A percentile compares a stretch with the other conserved stretches of the same genome.
These are phyloP conservation scores for Austroboletus rostrupii DNA, from an alignment of 1,284 basidiomycete genomes.

Conservation along the genomic window DNA sequence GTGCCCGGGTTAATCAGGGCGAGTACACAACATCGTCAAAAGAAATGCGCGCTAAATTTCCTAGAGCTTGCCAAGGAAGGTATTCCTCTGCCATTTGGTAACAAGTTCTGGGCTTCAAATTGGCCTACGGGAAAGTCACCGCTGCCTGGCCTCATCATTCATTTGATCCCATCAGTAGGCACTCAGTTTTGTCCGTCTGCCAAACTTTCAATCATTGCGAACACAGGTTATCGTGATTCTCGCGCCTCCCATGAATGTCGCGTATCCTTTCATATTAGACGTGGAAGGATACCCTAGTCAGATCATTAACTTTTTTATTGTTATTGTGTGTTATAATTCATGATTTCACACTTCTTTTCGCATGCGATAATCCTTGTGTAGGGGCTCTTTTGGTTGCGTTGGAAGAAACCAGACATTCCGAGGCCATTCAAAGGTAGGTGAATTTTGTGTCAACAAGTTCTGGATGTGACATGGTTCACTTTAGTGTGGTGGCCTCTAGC, in stretches of 20 bases:
- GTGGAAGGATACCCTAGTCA: slow-evolving; percentile 55
- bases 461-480: neutral
- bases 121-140: slow-evolving; percentile 38
- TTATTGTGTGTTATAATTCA: slow-evolving; percentile 34
- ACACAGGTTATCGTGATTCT: slow-evolving; percentile 47
- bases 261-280: slow-evolving; percentile 54
- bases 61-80: slow-evolving; percentile 42
- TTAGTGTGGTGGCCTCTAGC: slow-evolving; percentile 57
- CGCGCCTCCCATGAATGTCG: slow-evolving; percentile 42
- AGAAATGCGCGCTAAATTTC: neutral
- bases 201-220: neutral
- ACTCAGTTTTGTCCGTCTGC: too few species aligned
- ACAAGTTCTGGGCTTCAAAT: slow-evolving; percentile 39
- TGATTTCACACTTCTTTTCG: too few species aligned
- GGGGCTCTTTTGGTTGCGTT: slow-evolving; percentile 58
- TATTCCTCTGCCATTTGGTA: slow-evolving; percentile 37
- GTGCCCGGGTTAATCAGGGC: slow-evolving; percentile 47
- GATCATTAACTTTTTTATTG: slow-evolving; percentile 55
- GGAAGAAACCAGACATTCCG: slow-evolving; percentile 41
- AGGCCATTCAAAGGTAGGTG: slow-evolving; percentile 54
- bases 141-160: slow-evolving; percentile 36
- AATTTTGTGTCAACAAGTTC: neutral
- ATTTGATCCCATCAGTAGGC: slow-evolving; percentile 32
- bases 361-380: slow-evolving; percentile 12
- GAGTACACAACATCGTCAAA: neutral